Evolutionary conservation across 208 protist species (phyloP).

Genomic region (Naegleria fowleri): DNA sequence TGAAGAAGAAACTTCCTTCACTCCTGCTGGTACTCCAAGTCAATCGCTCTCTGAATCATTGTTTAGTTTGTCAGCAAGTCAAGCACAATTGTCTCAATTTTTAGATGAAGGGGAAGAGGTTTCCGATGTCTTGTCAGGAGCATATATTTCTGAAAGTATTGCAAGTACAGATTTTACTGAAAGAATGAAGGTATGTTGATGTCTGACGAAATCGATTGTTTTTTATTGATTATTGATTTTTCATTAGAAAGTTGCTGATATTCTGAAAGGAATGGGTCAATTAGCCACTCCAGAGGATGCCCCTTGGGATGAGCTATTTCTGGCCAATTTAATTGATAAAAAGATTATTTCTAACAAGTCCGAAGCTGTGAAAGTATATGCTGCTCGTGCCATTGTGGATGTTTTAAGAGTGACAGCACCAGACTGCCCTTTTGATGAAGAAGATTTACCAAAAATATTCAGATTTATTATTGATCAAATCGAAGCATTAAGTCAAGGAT

Average conservation of each 20-base stretch:
- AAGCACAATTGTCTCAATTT: not conserved
- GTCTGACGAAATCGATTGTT: too few relatives aligned
- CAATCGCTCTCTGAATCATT: not conserved
- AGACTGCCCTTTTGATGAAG: not conserved
- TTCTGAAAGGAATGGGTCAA: not conserved
- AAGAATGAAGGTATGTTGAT: not conserved
- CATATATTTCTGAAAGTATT: conserved; percentile 2
- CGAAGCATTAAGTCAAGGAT: not conserved
- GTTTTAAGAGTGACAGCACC: not conserved
- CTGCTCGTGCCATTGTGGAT: not conserved
- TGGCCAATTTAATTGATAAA: not conserved
- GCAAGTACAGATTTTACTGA: not conserved
- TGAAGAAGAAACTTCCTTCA: not conserved
- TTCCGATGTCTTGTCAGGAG: not conserved
- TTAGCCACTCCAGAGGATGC: not conserved
- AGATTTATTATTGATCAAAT: not conserved
- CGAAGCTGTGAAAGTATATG: not conserved
- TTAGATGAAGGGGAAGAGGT: not conserved
- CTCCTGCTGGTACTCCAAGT: not conserved
- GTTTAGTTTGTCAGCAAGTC: conserved; percentile 6
- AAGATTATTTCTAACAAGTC: not conserved
- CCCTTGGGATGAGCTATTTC: not conserved
- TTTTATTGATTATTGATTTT: not conserved
- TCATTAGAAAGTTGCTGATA: not conserved
- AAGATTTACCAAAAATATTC: not conserved